A percentile compares a stretch with the other conserved stretches of the same genome.
phyloP scores from a whole-genome alignment of 2,329 filamentous ascomycete species.

The Ophiocordyceps robertsii region DNA sequence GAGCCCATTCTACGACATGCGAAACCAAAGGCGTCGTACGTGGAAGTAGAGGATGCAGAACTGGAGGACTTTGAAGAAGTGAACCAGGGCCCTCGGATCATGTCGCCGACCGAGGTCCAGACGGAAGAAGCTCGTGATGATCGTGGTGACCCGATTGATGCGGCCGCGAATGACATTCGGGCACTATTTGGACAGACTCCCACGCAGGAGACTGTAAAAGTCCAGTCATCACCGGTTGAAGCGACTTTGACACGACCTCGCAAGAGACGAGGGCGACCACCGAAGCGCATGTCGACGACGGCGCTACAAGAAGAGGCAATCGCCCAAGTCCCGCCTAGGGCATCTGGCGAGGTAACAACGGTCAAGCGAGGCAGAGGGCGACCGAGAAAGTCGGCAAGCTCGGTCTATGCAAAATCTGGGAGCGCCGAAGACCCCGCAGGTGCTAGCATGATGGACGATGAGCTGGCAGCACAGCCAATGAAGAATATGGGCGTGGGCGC shows the following conservation, averaged over 20 bases:
- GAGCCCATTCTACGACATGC: constrained; percentile 37
- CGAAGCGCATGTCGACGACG: constrained; percentile 11
- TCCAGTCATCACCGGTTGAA: background rate
- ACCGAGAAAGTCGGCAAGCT: constrained; percentile 8
- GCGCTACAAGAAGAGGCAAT: background rate
- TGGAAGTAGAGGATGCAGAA: constrained; percentile 30
- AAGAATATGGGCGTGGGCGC: constrained; percentile 5
- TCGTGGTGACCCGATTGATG: constrained; percentile 18
- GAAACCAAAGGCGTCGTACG: constrained; percentile 36
- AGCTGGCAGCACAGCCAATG: constrained; percentile 8
- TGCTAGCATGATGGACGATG: background rate
- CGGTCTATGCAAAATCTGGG: too few species aligned
- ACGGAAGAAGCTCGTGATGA: background rate
- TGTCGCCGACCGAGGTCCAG: constrained; percentile 1
- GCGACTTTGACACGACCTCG: background rate
- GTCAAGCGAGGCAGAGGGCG: constrained; percentile 13
- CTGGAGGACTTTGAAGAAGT: constrained; percentile 28
- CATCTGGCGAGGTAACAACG: constrained; percentile 1
- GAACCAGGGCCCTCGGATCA: constrained; percentile 17
- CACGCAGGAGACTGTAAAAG: background rate
- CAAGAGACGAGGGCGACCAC: constrained; percentile 18
- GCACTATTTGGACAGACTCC: constrained; percentile 10
- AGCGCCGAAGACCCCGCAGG: constrained; percentile 1
- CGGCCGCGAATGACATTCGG: constrained; percentile 23
- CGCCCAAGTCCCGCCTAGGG: background rate